Evolutionary conservation across 345 rosid species (phyloP).

Genomic region (Linum lewisii): DNA sequence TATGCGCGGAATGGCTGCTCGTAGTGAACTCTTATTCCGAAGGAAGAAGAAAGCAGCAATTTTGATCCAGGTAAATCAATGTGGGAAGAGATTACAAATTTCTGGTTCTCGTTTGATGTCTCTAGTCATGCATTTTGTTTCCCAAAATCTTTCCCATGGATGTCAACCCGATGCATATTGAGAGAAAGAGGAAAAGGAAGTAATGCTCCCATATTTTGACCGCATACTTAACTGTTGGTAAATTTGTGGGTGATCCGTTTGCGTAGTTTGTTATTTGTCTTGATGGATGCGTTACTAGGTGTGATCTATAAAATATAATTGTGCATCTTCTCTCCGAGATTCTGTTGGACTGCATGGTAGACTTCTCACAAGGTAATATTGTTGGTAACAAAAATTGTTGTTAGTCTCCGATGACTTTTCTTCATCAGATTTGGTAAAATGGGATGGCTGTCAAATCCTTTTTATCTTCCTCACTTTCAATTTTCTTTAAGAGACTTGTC

Average conservation of each 20-base stretch:
- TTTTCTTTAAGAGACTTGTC: too few species aligned
- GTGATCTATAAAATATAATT: background rate
- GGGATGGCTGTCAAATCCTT: background rate
- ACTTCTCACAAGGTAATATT: background rate
- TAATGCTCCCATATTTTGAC: background rate
- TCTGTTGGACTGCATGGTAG: background rate
- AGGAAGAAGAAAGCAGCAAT: constrained; percentile 3
- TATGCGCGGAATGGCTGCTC: constrained; percentile 11
- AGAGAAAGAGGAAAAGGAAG: background rate
- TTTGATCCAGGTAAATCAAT: constrained; percentile 4
- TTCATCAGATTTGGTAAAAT: background rate
- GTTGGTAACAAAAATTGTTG: background rate
- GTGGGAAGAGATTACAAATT: background rate
- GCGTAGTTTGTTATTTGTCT: background rate
- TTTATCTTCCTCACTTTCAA: too few species aligned
- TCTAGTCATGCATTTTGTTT: background rate
- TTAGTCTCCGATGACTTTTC: background rate
- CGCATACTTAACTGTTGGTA: background rate
- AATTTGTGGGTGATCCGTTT: background rate
- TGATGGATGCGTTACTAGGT: background rate
- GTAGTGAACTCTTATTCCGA: background rate
- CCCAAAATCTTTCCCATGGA: background rate
- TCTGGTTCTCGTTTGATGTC: background rate
- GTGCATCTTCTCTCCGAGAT: background rate
- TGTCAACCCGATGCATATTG: background rate